Conservation (phyloP, 2,329 filamentous ascomycete species). For the Amphichorda felina region DNA sequence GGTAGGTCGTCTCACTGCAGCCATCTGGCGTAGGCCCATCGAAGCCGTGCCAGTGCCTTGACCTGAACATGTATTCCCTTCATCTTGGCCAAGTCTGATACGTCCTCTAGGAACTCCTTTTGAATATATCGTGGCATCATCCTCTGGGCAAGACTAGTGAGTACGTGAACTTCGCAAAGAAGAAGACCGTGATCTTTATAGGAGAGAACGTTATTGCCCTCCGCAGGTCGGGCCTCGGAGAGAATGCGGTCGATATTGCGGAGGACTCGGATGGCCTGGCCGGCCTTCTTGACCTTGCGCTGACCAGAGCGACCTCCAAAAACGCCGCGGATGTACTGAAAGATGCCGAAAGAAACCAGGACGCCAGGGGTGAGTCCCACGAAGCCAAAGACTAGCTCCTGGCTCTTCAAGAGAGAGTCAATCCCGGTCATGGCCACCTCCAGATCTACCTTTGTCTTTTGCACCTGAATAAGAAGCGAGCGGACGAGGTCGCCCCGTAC, state of each 20-base stretch:
- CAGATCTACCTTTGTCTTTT: conserved; percentile 98
- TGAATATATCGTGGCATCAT: conserved; percentile 65
- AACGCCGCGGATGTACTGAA: conserved; percentile 58
- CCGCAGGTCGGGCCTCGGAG: conserved; percentile 53
- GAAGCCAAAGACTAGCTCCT: conserved; percentile 96
- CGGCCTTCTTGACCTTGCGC: conserved; percentile 50
- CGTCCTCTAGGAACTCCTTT: conserved; percentile 79
- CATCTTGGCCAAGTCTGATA: conserved; percentile 76
- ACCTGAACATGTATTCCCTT: conserved; percentile 68
- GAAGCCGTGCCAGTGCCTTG: conserved; percentile 68
- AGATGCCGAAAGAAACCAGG: conserved; percentile 66
- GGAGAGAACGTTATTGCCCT: conserved; percentile 63
- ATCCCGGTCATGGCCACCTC: conserved; percentile 95
- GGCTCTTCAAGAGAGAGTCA: conserved; percentile 85
- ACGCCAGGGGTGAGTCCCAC: conserved; percentile 87
- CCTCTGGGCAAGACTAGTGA: conserved; percentile 48
- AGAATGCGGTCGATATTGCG: conserved; percentile 81
- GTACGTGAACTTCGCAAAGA: conserved; percentile 77
- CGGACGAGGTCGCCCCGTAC: conserved; percentile 79
- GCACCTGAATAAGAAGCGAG: conserved; percentile 87
- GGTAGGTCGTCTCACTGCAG: conserved; percentile 32
- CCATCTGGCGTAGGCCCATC: conserved; percentile 85
- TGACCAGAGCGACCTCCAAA: conserved; percentile 63
- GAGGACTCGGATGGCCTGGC: conserved; percentile 64
- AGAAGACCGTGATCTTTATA: conserved; percentile 91